Percentiles rank a stretch among this genome's conserved stretches.
Evolutionary conservation across 179 eudicot species (phyloP).

Genomic region (Pouteria campechiana): DNA sequence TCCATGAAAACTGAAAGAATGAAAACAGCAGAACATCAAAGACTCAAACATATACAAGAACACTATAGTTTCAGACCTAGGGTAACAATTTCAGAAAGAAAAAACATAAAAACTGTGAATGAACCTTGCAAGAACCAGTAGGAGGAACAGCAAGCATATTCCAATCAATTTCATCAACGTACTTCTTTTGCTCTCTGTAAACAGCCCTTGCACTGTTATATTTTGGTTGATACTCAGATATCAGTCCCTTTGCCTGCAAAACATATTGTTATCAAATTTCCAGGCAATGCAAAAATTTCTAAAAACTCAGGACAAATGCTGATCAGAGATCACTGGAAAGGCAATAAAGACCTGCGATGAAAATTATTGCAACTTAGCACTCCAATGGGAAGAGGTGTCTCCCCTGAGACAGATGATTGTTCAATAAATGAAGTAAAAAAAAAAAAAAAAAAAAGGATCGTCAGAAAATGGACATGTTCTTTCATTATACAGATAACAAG

Average conservation of each 20-base stretch:
- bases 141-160: constrained; percentile 95
- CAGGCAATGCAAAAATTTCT: background rate
- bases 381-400: no score
- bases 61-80: background rate
- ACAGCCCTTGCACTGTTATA: constrained; percentile 98
- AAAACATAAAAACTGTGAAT: constrained; percentile 2
- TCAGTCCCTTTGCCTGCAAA: constrained; percentile 91
- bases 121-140: constrained; percentile 81
- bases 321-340: no score
- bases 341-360: no score
- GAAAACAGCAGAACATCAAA: no score
- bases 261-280: background rate
- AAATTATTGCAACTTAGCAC: no score
- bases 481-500: no score
- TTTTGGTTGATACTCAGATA: constrained; percentile 91
- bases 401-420: no score
- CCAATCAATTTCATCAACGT: constrained; percentile 96
- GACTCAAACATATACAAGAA: background rate
- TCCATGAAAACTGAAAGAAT: no score
- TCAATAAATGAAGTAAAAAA: no score
- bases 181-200: constrained; percentile 84
- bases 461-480: no score
- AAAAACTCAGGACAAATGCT: no score
- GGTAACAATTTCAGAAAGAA: background rate
- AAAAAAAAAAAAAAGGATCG: no score